Conservation (phyloP, 345 rosid species). For the Excoecaria cochinchinensis region DNA sequence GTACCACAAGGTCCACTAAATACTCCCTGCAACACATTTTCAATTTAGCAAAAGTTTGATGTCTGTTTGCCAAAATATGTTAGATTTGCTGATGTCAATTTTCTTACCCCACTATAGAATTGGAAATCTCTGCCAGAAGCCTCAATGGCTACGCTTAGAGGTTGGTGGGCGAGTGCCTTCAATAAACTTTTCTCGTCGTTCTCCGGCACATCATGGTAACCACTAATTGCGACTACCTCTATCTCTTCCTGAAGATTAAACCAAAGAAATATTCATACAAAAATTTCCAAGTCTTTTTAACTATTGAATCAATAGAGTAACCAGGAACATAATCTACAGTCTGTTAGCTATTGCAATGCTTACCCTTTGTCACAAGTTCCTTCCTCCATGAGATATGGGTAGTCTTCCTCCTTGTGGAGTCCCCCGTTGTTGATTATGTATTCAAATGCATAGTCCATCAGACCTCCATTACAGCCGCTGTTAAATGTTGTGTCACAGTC, state of each 20-base stretch:
- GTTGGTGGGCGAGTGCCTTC: slow-evolving; percentile 58
- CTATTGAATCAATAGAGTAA: background rate
- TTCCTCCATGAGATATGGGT: slow-evolving; percentile 65
- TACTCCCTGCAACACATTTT: slow-evolving; percentile 52
- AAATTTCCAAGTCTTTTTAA: background rate
- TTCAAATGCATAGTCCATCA: slow-evolving; percentile 57
- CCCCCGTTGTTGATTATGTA: slow-evolving; percentile 50
- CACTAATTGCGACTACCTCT: slow-evolving; percentile 44
- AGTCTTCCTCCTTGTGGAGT: slow-evolving; percentile 61
- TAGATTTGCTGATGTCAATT: background rate
- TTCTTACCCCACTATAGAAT: slow-evolving; percentile 51
- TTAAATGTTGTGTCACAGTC: slow-evolving; percentile 51
- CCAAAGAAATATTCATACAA: background rate
- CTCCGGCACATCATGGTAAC: slow-evolving; percentile 51
- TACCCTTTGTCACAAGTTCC: slow-evolving; percentile 58
- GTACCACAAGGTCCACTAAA: slow-evolving; percentile 67
- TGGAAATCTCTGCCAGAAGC: slow-evolving; percentile 65
- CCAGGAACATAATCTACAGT: background rate
- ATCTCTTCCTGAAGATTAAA: slow-evolving; percentile 33
- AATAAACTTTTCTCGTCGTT: slow-evolving; percentile 47
- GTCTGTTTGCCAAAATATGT: background rate
- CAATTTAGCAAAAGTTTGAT: background rate
- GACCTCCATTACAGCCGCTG: slow-evolving; percentile 61
- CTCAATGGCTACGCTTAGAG: slow-evolving; percentile 55
- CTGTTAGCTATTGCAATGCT: background rate